Evolutionary conservation across 257 asterid species (phyloP).

Genomic region (Solanum pimpinellifolium): DNA sequence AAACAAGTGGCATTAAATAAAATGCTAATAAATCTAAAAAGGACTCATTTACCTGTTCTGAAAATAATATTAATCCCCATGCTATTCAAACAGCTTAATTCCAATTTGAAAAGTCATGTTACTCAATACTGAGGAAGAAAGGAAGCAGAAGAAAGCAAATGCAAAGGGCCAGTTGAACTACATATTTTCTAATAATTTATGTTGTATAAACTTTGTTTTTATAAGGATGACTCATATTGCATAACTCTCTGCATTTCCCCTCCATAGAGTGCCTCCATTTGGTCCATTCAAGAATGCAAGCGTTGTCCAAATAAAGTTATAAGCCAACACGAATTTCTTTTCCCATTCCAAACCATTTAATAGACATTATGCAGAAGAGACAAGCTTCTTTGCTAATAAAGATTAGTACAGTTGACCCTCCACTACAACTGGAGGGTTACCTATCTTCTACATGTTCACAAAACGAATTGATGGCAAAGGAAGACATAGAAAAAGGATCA

Average conservation of each 20-base stretch:
- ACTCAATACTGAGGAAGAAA: background rate
- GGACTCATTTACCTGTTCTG: background rate
- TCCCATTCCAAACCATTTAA: background rate
- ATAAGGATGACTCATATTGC: background rate
- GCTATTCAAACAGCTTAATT: background rate
- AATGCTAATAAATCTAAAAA: background rate
- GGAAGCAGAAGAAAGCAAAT: background rate
- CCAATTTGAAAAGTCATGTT: background rate
- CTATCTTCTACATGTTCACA: background rate
- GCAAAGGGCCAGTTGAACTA: background rate
- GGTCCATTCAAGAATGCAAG: background rate
- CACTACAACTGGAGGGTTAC: background rate
- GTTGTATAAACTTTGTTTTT: background rate
- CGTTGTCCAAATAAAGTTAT: background rate
- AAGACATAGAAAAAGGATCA: background rate
- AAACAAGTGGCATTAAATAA: slow-evolving; percentile 34
- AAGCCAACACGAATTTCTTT: background rate
- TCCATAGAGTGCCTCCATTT: background rate
- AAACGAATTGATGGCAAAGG: background rate
- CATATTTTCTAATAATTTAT: background rate
- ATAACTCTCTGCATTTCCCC: background rate
- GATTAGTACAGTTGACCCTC: background rate
- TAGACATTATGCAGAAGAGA: background rate
- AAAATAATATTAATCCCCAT: background rate
- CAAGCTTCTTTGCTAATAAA: background rate